Percentiles rank a stretch among this genome's conserved stretches.
Conservation (phyloP, 176 grass and related monocot species). For the Hordeum vulgare region DNA sequence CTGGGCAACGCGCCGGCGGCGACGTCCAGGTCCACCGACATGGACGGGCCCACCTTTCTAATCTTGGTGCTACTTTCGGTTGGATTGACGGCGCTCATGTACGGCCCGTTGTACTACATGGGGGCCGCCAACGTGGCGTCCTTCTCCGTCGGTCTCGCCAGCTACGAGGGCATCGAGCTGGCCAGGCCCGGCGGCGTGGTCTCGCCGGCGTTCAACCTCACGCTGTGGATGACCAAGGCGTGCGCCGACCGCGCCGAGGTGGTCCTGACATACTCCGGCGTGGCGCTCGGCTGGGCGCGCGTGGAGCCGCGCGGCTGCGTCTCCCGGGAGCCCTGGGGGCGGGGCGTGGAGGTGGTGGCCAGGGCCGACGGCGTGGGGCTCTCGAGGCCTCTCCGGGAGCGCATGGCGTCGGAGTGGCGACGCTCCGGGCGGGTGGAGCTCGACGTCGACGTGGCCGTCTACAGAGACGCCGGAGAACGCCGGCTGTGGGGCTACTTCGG, state of each 20-base stretch:
- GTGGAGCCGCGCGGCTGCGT: neutral
- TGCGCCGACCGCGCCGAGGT: neutral
- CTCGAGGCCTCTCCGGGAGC: neutral
- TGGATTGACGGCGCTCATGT: neutral
- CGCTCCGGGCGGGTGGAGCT: neutral
- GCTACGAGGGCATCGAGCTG: conserved; percentile 17
- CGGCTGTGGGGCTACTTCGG: neutral
- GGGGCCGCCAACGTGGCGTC: neutral
- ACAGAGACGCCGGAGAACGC: neutral
- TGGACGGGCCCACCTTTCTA: neutral
- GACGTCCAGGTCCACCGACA: neutral
- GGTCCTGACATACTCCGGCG: conserved; percentile 2
- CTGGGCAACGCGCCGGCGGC: neutral
- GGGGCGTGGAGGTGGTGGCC: neutral
- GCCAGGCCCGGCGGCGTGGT: neutral
- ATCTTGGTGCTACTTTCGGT: too few relatives aligned
- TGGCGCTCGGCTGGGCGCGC: conserved; percentile 14
- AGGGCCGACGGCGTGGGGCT: conserved; percentile 12
- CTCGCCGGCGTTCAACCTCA: conserved; percentile 18
- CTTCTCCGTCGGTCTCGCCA: neutral
- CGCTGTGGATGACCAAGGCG: neutral
- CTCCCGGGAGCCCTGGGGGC: neutral
- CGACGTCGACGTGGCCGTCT: neutral
- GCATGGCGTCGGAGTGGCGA: conserved; percentile 10
- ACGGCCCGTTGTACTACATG: neutral